Conservation (phyloP, 352 stramenopile species). For the Globisporangium spiculum region DNA sequence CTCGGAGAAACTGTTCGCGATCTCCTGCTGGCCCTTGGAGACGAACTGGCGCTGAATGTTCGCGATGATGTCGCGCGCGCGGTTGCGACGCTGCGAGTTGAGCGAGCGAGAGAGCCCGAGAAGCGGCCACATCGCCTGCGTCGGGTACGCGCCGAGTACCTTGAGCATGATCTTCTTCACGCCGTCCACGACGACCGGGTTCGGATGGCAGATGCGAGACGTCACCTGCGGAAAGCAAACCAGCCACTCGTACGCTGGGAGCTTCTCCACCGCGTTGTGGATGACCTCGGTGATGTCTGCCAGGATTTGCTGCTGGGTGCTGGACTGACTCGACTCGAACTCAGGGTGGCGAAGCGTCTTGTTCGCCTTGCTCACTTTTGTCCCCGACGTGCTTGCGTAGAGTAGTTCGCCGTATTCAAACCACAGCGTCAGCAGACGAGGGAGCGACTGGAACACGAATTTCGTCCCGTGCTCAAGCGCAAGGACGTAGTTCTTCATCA, state of each 20-base stretch:
- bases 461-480: conserved; percentile 87
- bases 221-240: conserved; percentile 98
- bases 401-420: conserved; percentile 94
- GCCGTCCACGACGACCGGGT: conserved; percentile 75
- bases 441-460: conserved; percentile 96
- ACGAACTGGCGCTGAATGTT: conserved; percentile 64
- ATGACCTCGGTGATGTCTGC: conserved; percentile 65
- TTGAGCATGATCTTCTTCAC: conserved; percentile 93
- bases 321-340: conserved; percentile 51
- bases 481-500: conserved; percentile 95
- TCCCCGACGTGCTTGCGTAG: conserved; percentile 27
- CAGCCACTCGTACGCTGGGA: conserved; percentile 94
- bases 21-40: conserved; percentile 55
- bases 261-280: conserved; percentile 42
- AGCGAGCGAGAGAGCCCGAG: conserved; percentile 93
- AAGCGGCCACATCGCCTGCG: conserved; percentile 97
- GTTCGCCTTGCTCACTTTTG: conserved; percentile 41
- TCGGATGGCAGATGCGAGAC: conserved; percentile 92
- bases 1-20: conserved; percentile 82
- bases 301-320: conserved; percentile 56
- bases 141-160: conserved; percentile 93
- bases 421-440: conserved; percentile 96
- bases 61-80: conserved; percentile 63
- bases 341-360: conserved; percentile 68
- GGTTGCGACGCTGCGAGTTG: conserved; percentile 63